These are phyloP conservation scores for Papiliotrema laurentii DNA, from an alignment of 1,284 basidiomycete genomes.

Conservation along the genomic window DNA sequence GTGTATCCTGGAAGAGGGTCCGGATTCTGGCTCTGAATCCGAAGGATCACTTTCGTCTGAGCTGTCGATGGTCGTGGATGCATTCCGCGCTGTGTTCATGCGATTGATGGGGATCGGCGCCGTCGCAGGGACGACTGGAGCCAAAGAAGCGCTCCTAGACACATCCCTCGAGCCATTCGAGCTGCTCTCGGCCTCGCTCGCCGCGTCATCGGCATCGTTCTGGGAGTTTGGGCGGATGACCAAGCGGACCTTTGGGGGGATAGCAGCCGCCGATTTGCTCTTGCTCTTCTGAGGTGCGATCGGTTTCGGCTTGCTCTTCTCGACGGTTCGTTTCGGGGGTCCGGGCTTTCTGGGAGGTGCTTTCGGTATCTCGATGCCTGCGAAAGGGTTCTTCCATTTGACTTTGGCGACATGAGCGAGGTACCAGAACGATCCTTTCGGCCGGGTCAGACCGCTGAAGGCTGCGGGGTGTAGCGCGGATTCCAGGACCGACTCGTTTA, in stretches of 20 bases:
- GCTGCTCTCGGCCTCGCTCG: conserved; percentile 3
- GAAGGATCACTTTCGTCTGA: conserved; percentile 36
- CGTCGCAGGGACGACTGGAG: conserved; percentile 2
- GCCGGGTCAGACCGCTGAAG: conserved; percentile 27
- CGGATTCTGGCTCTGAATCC: conserved; percentile 28
- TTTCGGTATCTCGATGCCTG: conserved; percentile 39
- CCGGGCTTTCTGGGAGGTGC: conserved; percentile 29
- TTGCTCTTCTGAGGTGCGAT: conserved; percentile 11
- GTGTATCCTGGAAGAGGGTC: conserved; percentile 2
- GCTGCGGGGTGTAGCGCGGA: conserved; percentile 43
- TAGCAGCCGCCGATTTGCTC: not conserved
- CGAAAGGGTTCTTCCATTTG: conserved; percentile 42
- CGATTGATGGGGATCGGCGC: not conserved
- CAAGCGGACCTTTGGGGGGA: conserved; percentile 26
- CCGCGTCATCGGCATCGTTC: conserved; percentile 7
- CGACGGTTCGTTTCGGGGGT: conserved; percentile 17
- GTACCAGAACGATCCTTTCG: conserved; percentile 44
- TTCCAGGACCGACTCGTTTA: conserved; percentile 37
- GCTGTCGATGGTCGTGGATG: conserved; percentile 26
- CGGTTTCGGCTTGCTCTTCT: conserved; percentile 6
- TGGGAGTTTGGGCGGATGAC: conserved; percentile 10
- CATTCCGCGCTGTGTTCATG: conserved; percentile 1
- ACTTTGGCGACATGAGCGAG: conserved; percentile 25
- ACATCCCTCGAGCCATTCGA: conserved; percentile 1
- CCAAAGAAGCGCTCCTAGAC: conserved; percentile 7